These are phyloP conservation scores for Canavalia gladiata DNA, from an alignment of 306 rosid species.

Conservation along the genomic window DNA sequence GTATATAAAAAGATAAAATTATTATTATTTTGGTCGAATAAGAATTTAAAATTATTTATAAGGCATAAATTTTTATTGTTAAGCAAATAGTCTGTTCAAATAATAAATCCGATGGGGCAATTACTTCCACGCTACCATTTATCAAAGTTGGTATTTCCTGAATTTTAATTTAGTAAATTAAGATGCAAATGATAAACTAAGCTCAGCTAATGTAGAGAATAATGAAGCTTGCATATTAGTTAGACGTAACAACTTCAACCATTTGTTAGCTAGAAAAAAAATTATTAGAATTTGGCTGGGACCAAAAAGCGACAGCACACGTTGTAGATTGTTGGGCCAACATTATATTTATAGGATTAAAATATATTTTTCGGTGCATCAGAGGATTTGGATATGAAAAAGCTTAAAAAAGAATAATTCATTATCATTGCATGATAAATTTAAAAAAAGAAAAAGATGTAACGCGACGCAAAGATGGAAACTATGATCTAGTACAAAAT, in stretches of 20 bases:
- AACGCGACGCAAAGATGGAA: background rate
- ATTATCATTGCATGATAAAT: background rate
- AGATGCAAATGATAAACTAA: background rate
- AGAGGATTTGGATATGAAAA: background rate
- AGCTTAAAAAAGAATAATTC: background rate
- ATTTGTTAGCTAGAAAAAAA: background rate
- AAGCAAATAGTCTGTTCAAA: background rate
- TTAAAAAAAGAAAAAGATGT: background rate
- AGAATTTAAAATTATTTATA: no score
- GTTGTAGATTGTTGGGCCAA: conserved; percentile 26
- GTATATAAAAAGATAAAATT: background rate
- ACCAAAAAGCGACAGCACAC: background rate
- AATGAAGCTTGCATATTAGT: conserved; percentile 31
- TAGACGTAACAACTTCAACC: conserved; percentile 35
- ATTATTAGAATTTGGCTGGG: background rate
- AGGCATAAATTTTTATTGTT: background rate
- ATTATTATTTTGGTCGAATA: no score
- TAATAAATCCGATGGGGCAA: background rate
- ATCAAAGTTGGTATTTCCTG: background rate
- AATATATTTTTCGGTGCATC: background rate
- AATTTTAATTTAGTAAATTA: background rate
- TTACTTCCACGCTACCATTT: background rate
- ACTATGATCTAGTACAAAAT: background rate
- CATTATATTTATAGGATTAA: conserved; percentile 3
- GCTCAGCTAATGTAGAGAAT: conserved; percentile 23